Evolutionary conservation across 1,284 basidiomycete genomes (phyloP).

Genomic region (Papiliotrema fonsecae): DNA sequence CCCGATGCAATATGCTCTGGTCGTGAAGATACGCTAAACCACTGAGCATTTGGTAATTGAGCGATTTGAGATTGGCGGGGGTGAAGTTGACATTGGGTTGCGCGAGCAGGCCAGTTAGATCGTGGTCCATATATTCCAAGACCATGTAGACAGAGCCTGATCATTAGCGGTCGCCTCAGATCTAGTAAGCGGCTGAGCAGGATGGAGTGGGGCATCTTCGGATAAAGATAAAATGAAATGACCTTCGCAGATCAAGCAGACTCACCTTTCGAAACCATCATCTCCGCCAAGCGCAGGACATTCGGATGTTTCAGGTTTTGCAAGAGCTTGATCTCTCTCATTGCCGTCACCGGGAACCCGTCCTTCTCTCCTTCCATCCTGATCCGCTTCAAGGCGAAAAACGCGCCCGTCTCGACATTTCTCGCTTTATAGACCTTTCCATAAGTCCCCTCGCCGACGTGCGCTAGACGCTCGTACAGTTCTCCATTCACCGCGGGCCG

Average conservation of each 20-base stretch:
- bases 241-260: no score
- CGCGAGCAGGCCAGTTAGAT: conserved; percentile 89
- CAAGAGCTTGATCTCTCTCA: conserved; percentile 96
- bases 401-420: conserved; percentile 65
- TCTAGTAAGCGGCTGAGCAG: background rate
- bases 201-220: no score
- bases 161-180: background rate
- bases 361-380: conserved; percentile 97
- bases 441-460: conserved; percentile 98
- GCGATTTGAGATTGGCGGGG: conserved; percentile 85
- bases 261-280: conserved; percentile 95
- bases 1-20: conserved; percentile 92
- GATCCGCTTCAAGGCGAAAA: conserved; percentile 94
- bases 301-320: conserved; percentile 88
- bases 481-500: conserved; percentile 29
- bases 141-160: conserved; percentile 98
- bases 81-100: conserved; percentile 82
- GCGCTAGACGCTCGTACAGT: conserved; percentile 80
- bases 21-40: conserved; percentile 92
- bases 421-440: conserved; percentile 98
- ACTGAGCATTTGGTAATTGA: conserved; percentile 88
- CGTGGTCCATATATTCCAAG: conserved; percentile 99
- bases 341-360: conserved; percentile 97
- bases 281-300: conserved; percentile 84
- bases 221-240: no score